These are phyloP conservation scores for Vigna hirtella DNA, from an alignment of 306 rosid genomes.

Conservation along the genomic window DNA sequence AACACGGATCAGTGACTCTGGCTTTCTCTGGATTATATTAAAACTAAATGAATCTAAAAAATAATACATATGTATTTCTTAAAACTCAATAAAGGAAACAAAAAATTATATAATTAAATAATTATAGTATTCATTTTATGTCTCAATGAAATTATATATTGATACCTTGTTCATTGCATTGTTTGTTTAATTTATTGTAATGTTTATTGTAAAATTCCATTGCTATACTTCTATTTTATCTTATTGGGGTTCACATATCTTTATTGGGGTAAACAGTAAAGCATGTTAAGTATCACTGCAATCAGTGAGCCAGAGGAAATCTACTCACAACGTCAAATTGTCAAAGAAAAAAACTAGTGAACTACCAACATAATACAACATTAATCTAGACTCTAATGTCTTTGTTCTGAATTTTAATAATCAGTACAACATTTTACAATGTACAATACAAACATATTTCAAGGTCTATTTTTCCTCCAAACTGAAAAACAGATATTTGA, in stretches of 20 bases:
- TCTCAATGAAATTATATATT: neutral
- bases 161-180: neutral
- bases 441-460: constrained; percentile 21
- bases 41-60: too few species aligned
- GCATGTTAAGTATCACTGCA: neutral
- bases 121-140: neutral
- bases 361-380: constrained; percentile 37
- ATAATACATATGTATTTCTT: neutral
- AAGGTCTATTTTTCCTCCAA: constrained; percentile 35
- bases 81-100: too few species aligned
- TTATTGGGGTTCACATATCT: too few species aligned
- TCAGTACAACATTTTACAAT: constrained; percentile 40
- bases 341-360: neutral
- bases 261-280: too few species aligned
- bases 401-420: neutral
- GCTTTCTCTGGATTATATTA: too few species aligned
- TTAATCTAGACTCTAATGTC: constrained; percentile 35
- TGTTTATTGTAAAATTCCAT: neutral
- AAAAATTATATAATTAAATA: neutral
- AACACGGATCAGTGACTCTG: too few species aligned
- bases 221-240: neutral
- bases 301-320: neutral
- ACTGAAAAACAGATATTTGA: constrained; percentile 12
- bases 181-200: neutral
- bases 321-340: constrained; percentile 5